Evolutionary conservation across 805 yeast genomes (phyloP).

Genomic region (Kuraishia capsulata): DNA sequence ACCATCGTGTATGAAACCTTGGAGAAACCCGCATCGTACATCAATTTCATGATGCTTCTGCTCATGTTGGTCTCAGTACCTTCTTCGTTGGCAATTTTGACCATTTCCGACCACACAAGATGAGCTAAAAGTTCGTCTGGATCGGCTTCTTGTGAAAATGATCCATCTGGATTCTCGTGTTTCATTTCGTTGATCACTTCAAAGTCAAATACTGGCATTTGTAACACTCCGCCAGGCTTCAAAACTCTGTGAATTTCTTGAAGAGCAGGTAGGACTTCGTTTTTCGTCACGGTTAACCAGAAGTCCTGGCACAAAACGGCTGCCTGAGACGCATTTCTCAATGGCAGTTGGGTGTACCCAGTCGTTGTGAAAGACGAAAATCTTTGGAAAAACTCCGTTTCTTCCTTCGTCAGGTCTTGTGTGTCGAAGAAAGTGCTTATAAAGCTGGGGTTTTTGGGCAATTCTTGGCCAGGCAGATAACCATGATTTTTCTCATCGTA

Average conservation of each 20-base stretch:
- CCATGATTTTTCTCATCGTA: slow-evolving; percentile 16
- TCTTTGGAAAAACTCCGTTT: slow-evolving; percentile 13
- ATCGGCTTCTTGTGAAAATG: slow-evolving; percentile 2
- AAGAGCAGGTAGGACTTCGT: slow-evolving; percentile 11
- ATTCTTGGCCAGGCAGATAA: slow-evolving; percentile 8
- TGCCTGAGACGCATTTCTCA: slow-evolving; percentile 16
- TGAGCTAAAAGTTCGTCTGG: slow-evolving; percentile 10
- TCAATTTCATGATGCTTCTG: slow-evolving; percentile 9
- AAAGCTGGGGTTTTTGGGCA: slow-evolving; percentile 14
- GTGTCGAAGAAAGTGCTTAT: neutral
- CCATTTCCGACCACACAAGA: slow-evolving; percentile 13
- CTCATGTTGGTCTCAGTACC: slow-evolving; percentile 12
- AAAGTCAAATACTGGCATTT: slow-evolving; percentile 19
- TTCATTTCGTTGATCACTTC: slow-evolving; percentile 4
- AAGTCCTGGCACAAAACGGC: slow-evolving; percentile 19
- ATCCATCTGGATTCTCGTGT: slow-evolving; percentile 1
- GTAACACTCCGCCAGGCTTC: slow-evolving; percentile 19
- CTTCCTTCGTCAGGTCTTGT: slow-evolving; percentile 6
- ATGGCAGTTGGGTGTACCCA: slow-evolving; percentile 15
- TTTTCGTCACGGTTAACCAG: slow-evolving; percentile 8
- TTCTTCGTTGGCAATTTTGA: slow-evolving; percentile 8
- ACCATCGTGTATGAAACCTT: slow-evolving; percentile 14
- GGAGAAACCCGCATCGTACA: slow-evolving; percentile 15
- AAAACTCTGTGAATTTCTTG: slow-evolving; percentile 20
- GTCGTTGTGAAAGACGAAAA: slow-evolving; percentile 23